These are phyloP conservation scores for Boeremia exigua DNA, from an alignment of 2,329 filamentous ascomycete species.

Conservation along the genomic window DNA sequence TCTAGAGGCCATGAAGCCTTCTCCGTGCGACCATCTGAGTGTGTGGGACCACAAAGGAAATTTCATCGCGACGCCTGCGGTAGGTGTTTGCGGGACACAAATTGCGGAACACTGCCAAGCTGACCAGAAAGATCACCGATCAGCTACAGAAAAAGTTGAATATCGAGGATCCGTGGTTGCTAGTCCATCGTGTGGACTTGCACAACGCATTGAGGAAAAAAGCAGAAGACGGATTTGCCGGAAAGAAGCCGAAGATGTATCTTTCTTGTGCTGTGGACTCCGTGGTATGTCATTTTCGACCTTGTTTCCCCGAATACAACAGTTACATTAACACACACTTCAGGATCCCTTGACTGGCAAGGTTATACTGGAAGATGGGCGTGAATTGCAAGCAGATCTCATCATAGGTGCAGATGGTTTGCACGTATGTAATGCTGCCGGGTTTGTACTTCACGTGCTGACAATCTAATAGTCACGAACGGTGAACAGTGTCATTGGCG, in stretches of 20 bases:
- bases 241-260: neutral
- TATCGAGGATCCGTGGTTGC: neutral
- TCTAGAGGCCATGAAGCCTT: neutral
- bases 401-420: neutral
- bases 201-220: neutral
- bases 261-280: neutral
- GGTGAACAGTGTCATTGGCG: neutral
- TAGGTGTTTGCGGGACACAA: too few relatives aligned
- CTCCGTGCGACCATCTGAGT: neutral
- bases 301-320: too few relatives aligned
- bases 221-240: neutral
- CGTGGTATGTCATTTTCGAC: neutral
- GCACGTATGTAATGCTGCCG: neutral
- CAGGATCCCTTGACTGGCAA: neutral
- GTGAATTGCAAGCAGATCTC: neutral
- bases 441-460: too few relatives aligned
- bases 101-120: too few relatives aligned
- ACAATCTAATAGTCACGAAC: neutral
- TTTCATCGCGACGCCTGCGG: neutral
- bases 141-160: neutral
- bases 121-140: too few relatives aligned
- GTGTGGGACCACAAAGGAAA: neutral
- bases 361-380: neutral
- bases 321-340: neutral
- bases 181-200: conserved; percentile 6